Evolutionary conservation across 2,329 filamentous ascomycete genomes (phyloP).

Genomic region (Penicillium sp.): DNA sequence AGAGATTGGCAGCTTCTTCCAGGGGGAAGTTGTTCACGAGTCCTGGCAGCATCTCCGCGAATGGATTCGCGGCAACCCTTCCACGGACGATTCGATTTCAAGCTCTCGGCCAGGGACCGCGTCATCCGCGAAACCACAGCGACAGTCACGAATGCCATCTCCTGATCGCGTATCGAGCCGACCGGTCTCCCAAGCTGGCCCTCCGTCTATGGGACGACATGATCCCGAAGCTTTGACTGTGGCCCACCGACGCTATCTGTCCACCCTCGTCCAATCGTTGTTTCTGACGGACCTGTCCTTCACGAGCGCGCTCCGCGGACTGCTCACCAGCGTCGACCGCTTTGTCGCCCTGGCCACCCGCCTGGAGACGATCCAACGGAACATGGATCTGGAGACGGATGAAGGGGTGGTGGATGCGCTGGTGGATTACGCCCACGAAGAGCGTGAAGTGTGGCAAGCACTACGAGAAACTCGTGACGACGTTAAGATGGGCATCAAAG

Average conservation of each 20-base stretch:
- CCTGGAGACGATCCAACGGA: conserved; percentile 71
- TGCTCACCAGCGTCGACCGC: conserved; percentile 64
- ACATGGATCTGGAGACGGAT: conserved; percentile 76
- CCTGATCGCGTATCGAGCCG: conserved; percentile 7
- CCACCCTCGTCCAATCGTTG: conserved; percentile 54
- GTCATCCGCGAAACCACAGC: conserved; percentile 26
- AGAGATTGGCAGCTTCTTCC: conserved; percentile 82
- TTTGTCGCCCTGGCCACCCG: conserved; percentile 74
- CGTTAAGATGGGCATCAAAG: conserved; percentile 66
- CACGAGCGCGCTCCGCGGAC: conserved; percentile 37
- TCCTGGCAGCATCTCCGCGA: conserved; percentile 75
- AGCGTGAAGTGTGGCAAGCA: conserved; percentile 63
- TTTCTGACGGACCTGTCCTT: conserved; percentile 45
- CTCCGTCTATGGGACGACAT: conserved; percentile 47
- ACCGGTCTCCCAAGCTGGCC: conserved; percentile 13
- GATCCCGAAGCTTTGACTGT: conserved; percentile 82
- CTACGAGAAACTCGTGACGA: conserved; percentile 62
- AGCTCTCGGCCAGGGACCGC: conserved; percentile 42
- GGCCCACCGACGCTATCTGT: conserved; percentile 75
- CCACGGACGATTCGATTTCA: conserved; percentile 23
- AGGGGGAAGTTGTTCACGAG: conserved; percentile 79
- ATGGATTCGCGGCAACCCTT: conserved; percentile 62
- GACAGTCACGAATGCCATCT: conserved; percentile 8
- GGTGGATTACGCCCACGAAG: conserved; percentile 68
- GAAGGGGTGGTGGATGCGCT: conserved; percentile 76